A percentile compares a stretch with the other conserved stretches of the same genome.
These are phyloP conservation scores for Xylariales sp. DNA, from an alignment of 2,329 filamentous ascomycete genomes.

Conservation along the genomic window DNA sequence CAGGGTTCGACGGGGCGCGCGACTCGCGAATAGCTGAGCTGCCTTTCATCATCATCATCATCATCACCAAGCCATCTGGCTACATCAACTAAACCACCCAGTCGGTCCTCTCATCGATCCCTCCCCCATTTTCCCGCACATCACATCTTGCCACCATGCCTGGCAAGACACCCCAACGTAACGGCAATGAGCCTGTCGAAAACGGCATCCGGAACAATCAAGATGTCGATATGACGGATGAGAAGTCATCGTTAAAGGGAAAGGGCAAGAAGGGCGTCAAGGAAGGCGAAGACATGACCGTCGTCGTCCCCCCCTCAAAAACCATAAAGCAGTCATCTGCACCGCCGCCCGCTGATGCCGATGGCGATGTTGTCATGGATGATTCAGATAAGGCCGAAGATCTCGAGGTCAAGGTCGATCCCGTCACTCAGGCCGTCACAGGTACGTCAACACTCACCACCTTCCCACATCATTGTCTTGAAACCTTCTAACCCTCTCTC, in stretches of 20 bases:
- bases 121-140: too few species aligned
- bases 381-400: constrained; percentile 48
- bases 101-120: too few species aligned
- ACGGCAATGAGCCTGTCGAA: constrained; percentile 65
- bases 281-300: constrained; percentile 75
- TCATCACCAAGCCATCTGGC: background rate
- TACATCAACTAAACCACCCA: too few species aligned
- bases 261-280: constrained; percentile 60
- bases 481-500: constrained; percentile 16
- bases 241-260: constrained; percentile 53
- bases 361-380: constrained; percentile 70
- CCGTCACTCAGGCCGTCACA: constrained; percentile 53
- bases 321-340: constrained; percentile 53
- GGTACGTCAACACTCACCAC: constrained; percentile 38
- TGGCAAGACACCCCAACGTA: constrained; percentile 68
- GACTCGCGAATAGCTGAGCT: constrained; percentile 8
- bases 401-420: constrained; percentile 54
- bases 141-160: constrained; percentile 47
- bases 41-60: background rate
- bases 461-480: background rate
- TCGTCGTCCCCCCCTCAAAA: constrained; percentile 73
- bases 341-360: constrained; percentile 53
- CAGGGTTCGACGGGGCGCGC: constrained; percentile 19
- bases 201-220: constrained; percentile 63
- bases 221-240: constrained; percentile 69